phyloP scores from a whole-genome alignment of 2,329 filamentous ascomycete species.

The Tolypocladium endophyticum region DNA sequence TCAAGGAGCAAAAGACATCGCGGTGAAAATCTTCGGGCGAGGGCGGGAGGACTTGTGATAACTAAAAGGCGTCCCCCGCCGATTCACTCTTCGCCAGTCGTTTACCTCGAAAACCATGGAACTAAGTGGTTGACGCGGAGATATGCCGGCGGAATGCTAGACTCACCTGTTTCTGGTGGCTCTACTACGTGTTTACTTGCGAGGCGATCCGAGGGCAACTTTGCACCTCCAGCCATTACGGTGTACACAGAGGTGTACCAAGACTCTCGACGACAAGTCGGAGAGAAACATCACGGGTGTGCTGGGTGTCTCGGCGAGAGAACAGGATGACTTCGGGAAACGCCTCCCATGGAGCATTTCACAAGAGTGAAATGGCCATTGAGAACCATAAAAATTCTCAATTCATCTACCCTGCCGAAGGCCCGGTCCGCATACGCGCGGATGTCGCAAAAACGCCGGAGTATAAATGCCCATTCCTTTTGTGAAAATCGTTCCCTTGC shows the following conservation, averaged over 20 bases:
- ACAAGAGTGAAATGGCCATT: slow-evolving; percentile 67
- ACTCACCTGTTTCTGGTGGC: background rate
- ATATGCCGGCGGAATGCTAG: slow-evolving; percentile 61
- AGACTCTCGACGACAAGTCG: background rate
- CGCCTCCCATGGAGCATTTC: slow-evolving; percentile 69
- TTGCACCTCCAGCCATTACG: background rate
- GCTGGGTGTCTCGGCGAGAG: background rate
- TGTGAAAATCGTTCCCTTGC: slow-evolving; percentile 10
- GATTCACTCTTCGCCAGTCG: slow-evolving; percentile 76
- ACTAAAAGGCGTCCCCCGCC: slow-evolving; percentile 24
- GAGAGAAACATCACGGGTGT: slow-evolving; percentile 5
- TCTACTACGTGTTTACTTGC: background rate
- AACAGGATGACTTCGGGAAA: slow-evolving; percentile 50
- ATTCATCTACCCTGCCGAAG: slow-evolving; percentile 30
- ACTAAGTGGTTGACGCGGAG: slow-evolving; percentile 65
- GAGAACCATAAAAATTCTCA: slow-evolving; percentile 38
- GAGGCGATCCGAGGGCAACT: background rate
- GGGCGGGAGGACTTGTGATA: slow-evolving; percentile 44
- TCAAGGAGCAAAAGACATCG: slow-evolving; percentile 46
- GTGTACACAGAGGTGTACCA: background rate
- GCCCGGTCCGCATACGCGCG: slow-evolving; percentile 17
- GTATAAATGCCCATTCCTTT: slow-evolving; percentile 25
- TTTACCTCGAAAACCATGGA: slow-evolving; percentile 84
- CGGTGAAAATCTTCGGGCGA: slow-evolving; percentile 74
- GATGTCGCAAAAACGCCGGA: slow-evolving; percentile 26